phyloP scores from a whole-genome alignment of 2,329 filamentous ascomycete genomes.

The Cytospora piceicola region DNA sequence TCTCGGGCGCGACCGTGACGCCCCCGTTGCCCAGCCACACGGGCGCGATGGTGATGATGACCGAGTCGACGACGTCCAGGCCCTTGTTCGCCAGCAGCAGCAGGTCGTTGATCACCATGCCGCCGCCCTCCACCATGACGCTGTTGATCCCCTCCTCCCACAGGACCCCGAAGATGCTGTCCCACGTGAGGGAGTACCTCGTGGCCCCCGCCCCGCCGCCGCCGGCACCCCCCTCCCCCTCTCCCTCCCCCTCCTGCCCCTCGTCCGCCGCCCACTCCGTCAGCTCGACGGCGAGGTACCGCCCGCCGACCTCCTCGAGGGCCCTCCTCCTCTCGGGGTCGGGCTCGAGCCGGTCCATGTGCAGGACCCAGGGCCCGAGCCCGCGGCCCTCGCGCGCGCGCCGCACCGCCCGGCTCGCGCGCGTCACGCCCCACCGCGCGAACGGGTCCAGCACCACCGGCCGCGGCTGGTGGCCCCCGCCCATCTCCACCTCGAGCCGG shows the following conservation, averaged over 20 bases:
- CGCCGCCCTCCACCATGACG: constrained; percentile 93
- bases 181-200: constrained; percentile 63
- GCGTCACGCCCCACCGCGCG: constrained; percentile 69
- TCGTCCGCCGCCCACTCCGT: constrained; percentile 41
- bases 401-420: constrained; percentile 66
- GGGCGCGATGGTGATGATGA: constrained; percentile 88
- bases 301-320: constrained; percentile 56
- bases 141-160: constrained; percentile 66
- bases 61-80: constrained; percentile 62
- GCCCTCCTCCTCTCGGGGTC: constrained; percentile 44
- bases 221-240: constrained; percentile 39
- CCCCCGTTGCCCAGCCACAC: constrained; percentile 86
- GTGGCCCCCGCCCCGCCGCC: constrained; percentile 34
- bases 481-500: constrained; percentile 65
- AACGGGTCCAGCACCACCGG: constrained; percentile 82
- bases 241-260: constrained; percentile 33
- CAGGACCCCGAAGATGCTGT: constrained; percentile 64
- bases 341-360: constrained; percentile 51
- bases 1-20: constrained; percentile 74
- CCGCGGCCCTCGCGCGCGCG: constrained; percentile 68
- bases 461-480: constrained; percentile 64
- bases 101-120: constrained; percentile 77
- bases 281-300: constrained; percentile 51
- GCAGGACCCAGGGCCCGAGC: constrained; percentile 74
- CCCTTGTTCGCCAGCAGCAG: constrained; percentile 62